Evolutionary conservation across 2,329 filamentous ascomycete species (phyloP).

Genomic region (Ploettnerulaceae sp.): DNA sequence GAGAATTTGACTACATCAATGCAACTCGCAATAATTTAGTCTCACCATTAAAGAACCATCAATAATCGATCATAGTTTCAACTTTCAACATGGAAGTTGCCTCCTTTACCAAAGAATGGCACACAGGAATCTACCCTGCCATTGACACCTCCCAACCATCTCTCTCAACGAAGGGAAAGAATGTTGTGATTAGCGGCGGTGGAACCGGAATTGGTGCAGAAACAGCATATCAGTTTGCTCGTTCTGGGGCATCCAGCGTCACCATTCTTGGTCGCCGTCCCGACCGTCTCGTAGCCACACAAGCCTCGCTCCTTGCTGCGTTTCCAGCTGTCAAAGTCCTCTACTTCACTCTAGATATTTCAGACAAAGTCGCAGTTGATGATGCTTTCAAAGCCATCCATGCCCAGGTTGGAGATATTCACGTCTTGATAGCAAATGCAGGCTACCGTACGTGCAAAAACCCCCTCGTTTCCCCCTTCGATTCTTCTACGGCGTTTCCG

Average conservation of each 20-base stretch:
- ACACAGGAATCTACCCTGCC: conserved; percentile 29
- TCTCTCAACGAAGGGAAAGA: conserved; percentile 18
- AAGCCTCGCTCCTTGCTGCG: conserved; percentile 6
- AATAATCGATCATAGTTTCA: no score
- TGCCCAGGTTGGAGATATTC: not conserved
- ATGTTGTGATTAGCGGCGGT: conserved; percentile 19
- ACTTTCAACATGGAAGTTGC: conserved; percentile 5
- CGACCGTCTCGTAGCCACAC: conserved; percentile 13
- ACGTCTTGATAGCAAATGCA: conserved; percentile 16
- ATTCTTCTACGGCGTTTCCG: no score
- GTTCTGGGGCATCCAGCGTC: conserved; percentile 25
- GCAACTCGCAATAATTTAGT: no score
- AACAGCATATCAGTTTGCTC: conserved; percentile 19
- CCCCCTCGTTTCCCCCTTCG: no score
- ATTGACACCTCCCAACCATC: conserved; percentile 25
- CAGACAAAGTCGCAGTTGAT: conserved; percentile 13
- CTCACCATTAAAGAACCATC: no score
- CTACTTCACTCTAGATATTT: conserved; percentile 24
- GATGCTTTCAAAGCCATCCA: conserved; percentile 8
- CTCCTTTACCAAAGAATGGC: conserved; percentile 25
- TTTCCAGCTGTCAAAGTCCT: conserved; percentile 22
- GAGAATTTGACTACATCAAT: no score
- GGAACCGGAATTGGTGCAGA: conserved; percentile 22
- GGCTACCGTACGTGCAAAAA: no score
- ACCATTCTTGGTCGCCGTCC: conserved; percentile 27